Conservation (phyloP, 441 rosid genomes). For the Syzygium syzygioides region DNA sequence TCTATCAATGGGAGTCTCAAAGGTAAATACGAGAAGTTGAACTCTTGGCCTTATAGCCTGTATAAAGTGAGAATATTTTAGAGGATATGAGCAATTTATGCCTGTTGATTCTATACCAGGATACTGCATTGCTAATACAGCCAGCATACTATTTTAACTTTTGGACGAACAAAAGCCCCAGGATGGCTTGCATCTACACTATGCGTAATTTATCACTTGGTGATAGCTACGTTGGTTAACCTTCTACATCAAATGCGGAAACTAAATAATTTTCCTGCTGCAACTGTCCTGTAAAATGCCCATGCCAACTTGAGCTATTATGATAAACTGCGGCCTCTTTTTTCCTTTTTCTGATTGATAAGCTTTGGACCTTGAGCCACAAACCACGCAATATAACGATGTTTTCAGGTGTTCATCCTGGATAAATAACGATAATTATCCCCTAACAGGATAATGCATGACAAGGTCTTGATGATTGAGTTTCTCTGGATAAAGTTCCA, state of each 20-base stretch:
- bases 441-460: neutral
- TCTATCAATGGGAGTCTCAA: neutral
- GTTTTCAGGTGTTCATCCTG: neutral
- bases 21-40: neutral
- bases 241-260: neutral
- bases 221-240: neutral
- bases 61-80: neutral
- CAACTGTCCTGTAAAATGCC: neutral
- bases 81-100: neutral
- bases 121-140: neutral
- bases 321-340: neutral
- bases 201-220: neutral
- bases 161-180: neutral
- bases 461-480: neutral
- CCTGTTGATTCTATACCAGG: neutral
- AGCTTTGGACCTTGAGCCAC: neutral
- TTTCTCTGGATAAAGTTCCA: neutral
- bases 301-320: neutral
- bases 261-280: neutral
- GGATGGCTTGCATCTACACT: neutral
- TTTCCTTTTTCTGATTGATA: neutral
- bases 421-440: neutral
- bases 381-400: neutral
- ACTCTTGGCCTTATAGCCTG: neutral
- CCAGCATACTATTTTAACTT: neutral